Conservation (phyloP, 768 basidiomycete species). For the Strobilomyces echinocephalus region DNA sequence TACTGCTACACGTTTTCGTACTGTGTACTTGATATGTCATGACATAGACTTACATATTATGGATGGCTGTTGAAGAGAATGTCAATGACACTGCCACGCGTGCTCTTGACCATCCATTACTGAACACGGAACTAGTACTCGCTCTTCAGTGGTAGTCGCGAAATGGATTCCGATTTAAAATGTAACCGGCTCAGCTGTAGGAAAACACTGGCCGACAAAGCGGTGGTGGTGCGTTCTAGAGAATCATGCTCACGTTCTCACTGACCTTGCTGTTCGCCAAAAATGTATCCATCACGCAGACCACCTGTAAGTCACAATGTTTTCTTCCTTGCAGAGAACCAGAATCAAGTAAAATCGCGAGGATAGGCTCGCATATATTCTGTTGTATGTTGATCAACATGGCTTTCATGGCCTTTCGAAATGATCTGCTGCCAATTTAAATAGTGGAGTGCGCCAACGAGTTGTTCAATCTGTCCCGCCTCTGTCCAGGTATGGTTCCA, state of each 20-base stretch:
- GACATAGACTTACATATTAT: slow-evolving; percentile 13
- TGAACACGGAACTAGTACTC: background rate
- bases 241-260: background rate
- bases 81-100: no score
- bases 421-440: background rate
- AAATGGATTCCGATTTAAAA: slow-evolving; percentile 72
- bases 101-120: background rate
- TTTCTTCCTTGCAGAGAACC: background rate
- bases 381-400: slow-evolving; percentile 46
- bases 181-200: slow-evolving; percentile 80
- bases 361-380: slow-evolving; percentile 79
- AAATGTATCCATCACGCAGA: slow-evolving; percentile 33
- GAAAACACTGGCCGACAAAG: slow-evolving; percentile 63
- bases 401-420: background rate
- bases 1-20: slow-evolving; percentile 19
- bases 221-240: slow-evolving; percentile 66
- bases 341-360: background rate
- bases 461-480: slow-evolving; percentile 67
- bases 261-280: slow-evolving; percentile 1
- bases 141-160: background rate
- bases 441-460: slow-evolving; percentile 83
- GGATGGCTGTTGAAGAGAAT: background rate
- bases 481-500: slow-evolving; percentile 63
- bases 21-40: slow-evolving; percentile 26
- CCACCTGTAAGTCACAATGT: slow-evolving; percentile 44